These are phyloP conservation scores for Furcasterigmium furcatum DNA, from an alignment of 2,329 filamentous ascomycete species.

Conservation along the genomic window DNA sequence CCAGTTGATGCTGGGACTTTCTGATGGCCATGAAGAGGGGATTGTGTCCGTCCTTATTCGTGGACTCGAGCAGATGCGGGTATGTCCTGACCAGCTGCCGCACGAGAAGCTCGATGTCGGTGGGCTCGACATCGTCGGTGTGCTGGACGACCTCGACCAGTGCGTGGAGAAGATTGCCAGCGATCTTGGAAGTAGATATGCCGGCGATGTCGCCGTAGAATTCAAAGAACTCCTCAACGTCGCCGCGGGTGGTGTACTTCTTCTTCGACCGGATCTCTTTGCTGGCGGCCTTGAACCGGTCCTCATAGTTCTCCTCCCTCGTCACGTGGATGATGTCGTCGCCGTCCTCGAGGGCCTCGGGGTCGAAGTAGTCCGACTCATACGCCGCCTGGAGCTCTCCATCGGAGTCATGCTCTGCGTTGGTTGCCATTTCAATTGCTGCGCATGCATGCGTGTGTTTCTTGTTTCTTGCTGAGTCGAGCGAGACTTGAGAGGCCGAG, in stretches of 20 bases:
- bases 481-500: too few species aligned
- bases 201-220: not conserved
- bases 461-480: too few species aligned
- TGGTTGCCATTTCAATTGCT: too few species aligned
- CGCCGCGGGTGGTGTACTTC: not conserved
- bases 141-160: not conserved
- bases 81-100: not conserved
- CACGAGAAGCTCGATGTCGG: not conserved
- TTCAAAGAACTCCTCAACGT: not conserved
- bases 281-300: not conserved
- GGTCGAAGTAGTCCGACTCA: not conserved
- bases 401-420: not conserved
- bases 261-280: not conserved
- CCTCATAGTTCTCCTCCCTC: not conserved
- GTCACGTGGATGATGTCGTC: not conserved
- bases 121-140: not conserved
- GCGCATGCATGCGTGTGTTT: too few species aligned
- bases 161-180: not conserved
- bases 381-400: not conserved
- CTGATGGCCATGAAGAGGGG: not conserved
- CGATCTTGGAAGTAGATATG: not conserved
- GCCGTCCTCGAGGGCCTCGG: not conserved
- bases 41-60: not conserved
- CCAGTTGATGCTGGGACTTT: not conserved
- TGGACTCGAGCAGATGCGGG: not conserved